Conservation (phyloP, 768 basidiomycete genomes). For the Pisolithus microcarpus region DNA sequence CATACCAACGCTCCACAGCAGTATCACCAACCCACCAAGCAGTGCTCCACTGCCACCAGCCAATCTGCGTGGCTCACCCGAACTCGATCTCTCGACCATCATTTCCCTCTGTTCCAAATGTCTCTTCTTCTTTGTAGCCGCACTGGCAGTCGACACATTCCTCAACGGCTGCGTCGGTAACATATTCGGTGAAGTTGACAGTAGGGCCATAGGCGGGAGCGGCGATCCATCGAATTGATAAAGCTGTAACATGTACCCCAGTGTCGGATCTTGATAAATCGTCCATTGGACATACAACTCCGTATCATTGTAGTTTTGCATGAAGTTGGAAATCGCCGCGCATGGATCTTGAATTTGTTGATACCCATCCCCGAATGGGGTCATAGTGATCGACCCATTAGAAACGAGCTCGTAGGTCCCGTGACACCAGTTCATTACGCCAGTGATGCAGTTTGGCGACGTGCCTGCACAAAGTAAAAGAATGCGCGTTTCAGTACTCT, state of each 20-base stretch:
- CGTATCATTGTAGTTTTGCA: slow-evolving; percentile 74
- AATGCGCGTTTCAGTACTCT: not conserved
- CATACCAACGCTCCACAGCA: too few relatives aligned
- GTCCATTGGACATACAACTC: slow-evolving; percentile 61
- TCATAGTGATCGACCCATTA: slow-evolving; percentile 77
- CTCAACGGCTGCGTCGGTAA: slow-evolving; percentile 65
- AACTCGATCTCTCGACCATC: slow-evolving; percentile 13
- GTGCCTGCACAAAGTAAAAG: slow-evolving; percentile 54
- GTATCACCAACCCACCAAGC: not conserved
- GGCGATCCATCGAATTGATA: slow-evolving; percentile 75
- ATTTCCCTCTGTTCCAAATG: not conserved
- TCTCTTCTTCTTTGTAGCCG: slow-evolving; percentile 3
- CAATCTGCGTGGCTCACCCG: slow-evolving; percentile 17
- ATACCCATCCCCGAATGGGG: slow-evolving; percentile 79
- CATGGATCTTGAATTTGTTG: slow-evolving; percentile 96
- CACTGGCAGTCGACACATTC: slow-evolving; percentile 35
- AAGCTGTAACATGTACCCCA: slow-evolving; percentile 66
- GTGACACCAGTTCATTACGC: slow-evolving; percentile 84
- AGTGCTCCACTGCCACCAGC: slow-evolving; percentile 1
- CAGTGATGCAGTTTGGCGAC: slow-evolving; percentile 83
- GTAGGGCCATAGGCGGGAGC: slow-evolving; percentile 59
- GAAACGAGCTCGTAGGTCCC: slow-evolving; percentile 59
- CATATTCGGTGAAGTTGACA: slow-evolving; percentile 79
- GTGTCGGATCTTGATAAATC: slow-evolving; percentile 59
- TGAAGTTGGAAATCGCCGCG: slow-evolving; percentile 79